Base-by-base conservation (phyloP, 1,284 basidiomycete species). In the Albatrellus sp. region DNA sequence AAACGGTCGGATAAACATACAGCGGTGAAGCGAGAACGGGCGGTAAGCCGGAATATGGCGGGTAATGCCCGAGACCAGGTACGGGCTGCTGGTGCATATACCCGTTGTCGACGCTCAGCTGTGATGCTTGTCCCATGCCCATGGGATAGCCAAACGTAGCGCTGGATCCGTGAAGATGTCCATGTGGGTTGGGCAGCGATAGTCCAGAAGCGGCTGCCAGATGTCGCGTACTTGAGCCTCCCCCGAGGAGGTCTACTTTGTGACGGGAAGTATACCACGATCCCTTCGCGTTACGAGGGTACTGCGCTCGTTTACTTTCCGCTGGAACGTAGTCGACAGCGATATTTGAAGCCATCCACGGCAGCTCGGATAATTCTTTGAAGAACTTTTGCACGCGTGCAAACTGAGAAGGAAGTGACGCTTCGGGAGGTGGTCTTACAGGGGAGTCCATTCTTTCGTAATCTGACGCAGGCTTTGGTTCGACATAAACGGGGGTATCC, bases 201-300 rank as follows among this genome's bases (percentile, higher is more conserved):
- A 48, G 46, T 5, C 42, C 45, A 19, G 48, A 50, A 8, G 48
- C 47, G 10, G 30, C 42, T 12, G 46, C 40, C 38, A 48, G 43
- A 17, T 36, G 17, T n/a, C 40, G 50, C 30, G 46, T 44, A 43
- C 46, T 52, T 3, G 48, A 37, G 31, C 42, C 42, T 6, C 48
- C 46, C 13, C 51, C 57, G 13, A 63, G 55, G 6, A 64, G 51
- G 46, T 64, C 62, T 32, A 61, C 40, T n/a, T 56, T 55, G n/a
- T 14, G 34, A 35, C 58, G 53, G 34, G 54, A 47, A 5, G 52
- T 50, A 47, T 64, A 64, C 62, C 62, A 64, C 28, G 61, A 62
- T 8, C 53, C 43, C 32, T 37, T 39, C 46, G 55, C 57, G 20
- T 46, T 17, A 41, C 50, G 53, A 13, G 48, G 44, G 7, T 46